phyloP scores from a whole-genome alignment of 2,329 filamentous ascomycete genomes.

The Metarhizium humberi region DNA sequence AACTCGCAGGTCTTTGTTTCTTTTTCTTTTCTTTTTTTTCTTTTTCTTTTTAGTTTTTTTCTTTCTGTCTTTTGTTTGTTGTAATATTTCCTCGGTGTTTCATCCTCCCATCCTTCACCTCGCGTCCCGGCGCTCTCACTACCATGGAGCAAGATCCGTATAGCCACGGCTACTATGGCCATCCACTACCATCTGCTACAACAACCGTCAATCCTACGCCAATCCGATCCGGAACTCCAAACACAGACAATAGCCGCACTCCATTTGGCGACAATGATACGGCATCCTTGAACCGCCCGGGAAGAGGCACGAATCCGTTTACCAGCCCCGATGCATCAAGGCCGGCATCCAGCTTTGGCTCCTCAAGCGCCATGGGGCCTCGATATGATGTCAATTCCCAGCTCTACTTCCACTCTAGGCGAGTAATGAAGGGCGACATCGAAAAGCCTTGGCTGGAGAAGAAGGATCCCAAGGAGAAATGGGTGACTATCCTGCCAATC shows the following conservation, averaged over 20 bases:
- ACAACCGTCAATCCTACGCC: conserved; percentile 30
- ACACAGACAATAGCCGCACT: conserved; percentile 28
- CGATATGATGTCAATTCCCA: conserved; percentile 29
- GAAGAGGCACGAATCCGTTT: conserved; percentile 32
- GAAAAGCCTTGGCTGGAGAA: conserved; percentile 72
- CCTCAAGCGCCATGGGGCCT: conserved; percentile 29
- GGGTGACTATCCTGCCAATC: conserved; percentile 73
- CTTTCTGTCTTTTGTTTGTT: background rate
- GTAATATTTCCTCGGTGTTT: background rate
- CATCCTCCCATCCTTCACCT: background rate
- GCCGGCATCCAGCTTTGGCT: conserved; percentile 37
- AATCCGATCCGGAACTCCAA: conserved; percentile 31
- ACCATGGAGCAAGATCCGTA: conserved; percentile 19
- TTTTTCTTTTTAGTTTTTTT: background rate
- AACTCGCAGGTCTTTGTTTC: background rate
- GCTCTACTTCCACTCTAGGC: conserved; percentile 64
- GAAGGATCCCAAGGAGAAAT: conserved; percentile 71
- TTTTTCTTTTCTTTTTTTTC: too few relatives aligned
- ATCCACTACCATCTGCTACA: conserved; percentile 22
- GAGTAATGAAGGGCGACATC: conserved; percentile 61
- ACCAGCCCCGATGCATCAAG: conserved; percentile 34
- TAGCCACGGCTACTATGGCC: conserved; percentile 16
- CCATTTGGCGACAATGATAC: conserved; percentile 33
- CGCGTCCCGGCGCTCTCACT: background rate
- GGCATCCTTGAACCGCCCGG: conserved; percentile 22